Evolutionary conservation across 345 rosid species (phyloP).

Genomic region (Lepidium sativum): DNA sequence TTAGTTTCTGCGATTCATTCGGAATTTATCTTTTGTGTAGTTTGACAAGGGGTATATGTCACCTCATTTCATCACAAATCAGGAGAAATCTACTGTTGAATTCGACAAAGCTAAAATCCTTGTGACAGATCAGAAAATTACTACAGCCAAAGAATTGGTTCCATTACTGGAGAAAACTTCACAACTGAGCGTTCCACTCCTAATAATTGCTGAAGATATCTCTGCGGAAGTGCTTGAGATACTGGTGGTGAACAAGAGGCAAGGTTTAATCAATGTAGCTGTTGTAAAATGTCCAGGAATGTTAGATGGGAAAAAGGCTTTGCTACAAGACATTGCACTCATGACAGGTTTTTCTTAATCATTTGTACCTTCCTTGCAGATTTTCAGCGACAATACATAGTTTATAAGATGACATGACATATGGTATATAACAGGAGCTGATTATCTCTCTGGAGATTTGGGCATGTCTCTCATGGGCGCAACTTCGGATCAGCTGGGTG

Average conservation of each 20-base stretch:
- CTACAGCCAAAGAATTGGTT: slow-evolving; percentile 54
- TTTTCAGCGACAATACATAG: too few species aligned
- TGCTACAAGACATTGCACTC: slow-evolving; percentile 85
- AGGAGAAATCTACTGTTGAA: slow-evolving; percentile 61
- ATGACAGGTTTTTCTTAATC: too few species aligned
- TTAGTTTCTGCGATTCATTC: background rate
- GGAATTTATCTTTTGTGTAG: slow-evolving; percentile 31
- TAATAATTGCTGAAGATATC: slow-evolving; percentile 74
- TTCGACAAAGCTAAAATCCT: slow-evolving; percentile 72
- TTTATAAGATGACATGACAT: too few species aligned
- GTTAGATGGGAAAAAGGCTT: slow-evolving; percentile 66
- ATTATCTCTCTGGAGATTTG: slow-evolving; percentile 69
- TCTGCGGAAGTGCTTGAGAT: slow-evolving; percentile 60
- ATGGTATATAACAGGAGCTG: too few species aligned
- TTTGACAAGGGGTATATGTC: slow-evolving; percentile 84
- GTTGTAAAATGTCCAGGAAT: slow-evolving; percentile 81
- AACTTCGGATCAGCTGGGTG: slow-evolving; percentile 94
- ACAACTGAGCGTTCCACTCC: slow-evolving; percentile 70
- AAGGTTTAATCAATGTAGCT: slow-evolving; percentile 72
- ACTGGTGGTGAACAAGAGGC: slow-evolving; percentile 60
- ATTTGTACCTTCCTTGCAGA: too few species aligned
- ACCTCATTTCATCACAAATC: slow-evolving; percentile 75
- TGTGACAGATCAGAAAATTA: slow-evolving; percentile 69
- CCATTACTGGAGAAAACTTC: slow-evolving; percentile 70
- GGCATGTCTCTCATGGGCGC: slow-evolving; percentile 45